These are phyloP conservation scores for Neltuma alba DNA, from an alignment of 306 rosid species.

Conservation along the genomic window DNA sequence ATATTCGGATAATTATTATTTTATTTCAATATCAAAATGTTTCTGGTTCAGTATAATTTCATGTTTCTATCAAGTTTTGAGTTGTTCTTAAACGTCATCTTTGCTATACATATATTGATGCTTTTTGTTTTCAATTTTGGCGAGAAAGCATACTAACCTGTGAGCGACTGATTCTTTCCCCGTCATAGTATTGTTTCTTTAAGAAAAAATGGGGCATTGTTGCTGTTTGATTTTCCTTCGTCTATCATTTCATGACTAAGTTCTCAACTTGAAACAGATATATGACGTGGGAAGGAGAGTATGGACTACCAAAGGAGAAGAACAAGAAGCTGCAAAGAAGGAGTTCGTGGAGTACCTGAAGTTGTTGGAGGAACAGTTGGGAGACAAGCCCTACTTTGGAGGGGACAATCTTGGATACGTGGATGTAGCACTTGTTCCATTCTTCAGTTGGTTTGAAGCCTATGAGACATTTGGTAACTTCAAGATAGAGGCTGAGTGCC, in stretches of 20 bases:
- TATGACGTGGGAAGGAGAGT: not conserved
- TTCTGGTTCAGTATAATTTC: not conserved
- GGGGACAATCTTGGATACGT: conserved; percentile 35
- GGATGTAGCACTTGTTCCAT: conserved; percentile 31
- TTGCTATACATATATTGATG: not conserved
- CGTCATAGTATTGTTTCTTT: not conserved
- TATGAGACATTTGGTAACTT: conserved; percentile 21
- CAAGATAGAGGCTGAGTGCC: conserved; percentile 30
- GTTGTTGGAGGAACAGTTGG: conserved; percentile 37
- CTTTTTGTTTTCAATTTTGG: not conserved
- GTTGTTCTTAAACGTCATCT: not conserved
- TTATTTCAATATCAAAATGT: too few species aligned
- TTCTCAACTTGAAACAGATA: not conserved
- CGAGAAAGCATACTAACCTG: not conserved
- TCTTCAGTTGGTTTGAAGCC: conserved; percentile 32
- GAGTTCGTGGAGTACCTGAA: conserved; percentile 27
- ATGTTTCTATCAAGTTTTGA: not conserved
- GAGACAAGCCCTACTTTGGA: conserved; percentile 36
- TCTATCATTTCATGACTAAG: not conserved
- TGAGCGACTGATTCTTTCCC: not conserved
- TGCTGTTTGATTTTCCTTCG: not conserved
- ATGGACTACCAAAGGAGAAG: conserved; percentile 36
- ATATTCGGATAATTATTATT: not conserved
- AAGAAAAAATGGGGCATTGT: not conserved
- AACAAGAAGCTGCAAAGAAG: conserved; percentile 34